These are phyloP conservation scores for Aspergillus ellipticus DNA, from an alignment of 495 filamentous ascomycete genomes.

Conservation along the genomic window DNA sequence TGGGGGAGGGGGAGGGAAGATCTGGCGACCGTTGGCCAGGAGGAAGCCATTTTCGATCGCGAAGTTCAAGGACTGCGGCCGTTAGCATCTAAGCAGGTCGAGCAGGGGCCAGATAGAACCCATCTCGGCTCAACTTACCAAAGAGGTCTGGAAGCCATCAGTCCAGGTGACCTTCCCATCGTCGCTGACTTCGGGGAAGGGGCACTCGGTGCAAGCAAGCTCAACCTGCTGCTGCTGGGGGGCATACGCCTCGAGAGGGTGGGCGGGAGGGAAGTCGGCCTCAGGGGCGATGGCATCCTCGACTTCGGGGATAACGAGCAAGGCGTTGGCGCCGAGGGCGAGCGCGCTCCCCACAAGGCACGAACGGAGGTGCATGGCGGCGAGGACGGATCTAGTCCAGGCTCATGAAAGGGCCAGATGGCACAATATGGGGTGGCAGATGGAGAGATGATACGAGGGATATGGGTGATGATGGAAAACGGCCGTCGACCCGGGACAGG, in stretches of 20 bases:
- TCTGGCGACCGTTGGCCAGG: constrained; percentile 45
- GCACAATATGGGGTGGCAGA: background rate
- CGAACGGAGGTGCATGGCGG: constrained; percentile 43
- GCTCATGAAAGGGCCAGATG: constrained; percentile 1
- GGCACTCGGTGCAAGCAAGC: constrained; percentile 46
- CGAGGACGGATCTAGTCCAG: constrained; percentile 2
- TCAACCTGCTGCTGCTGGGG: constrained; percentile 30
- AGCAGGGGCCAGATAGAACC: constrained; percentile 4
- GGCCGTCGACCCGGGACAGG: background rate
- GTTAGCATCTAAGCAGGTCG: constrained; percentile 11
- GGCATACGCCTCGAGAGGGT: constrained; percentile 28
- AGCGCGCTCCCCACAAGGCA: constrained; percentile 38
- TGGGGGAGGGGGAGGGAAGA: constrained; percentile 45
- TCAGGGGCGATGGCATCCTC: constrained; percentile 26
- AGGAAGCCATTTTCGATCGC: constrained; percentile 38
- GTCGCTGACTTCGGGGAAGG: constrained; percentile 33
- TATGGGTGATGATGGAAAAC: background rate
- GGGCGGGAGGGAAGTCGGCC: constrained; percentile 23
- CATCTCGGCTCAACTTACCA: constrained; percentile 30
- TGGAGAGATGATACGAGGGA: background rate
- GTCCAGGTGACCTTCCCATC: constrained; percentile 34
- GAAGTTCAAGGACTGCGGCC: constrained; percentile 37
- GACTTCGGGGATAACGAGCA: constrained; percentile 45
- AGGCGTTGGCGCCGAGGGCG: constrained; percentile 42
- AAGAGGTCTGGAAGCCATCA: constrained; percentile 33